These are phyloP conservation scores for Fusarium sp. DNA, from an alignment of 2,329 filamentous ascomycete species.

Conservation along the genomic window DNA sequence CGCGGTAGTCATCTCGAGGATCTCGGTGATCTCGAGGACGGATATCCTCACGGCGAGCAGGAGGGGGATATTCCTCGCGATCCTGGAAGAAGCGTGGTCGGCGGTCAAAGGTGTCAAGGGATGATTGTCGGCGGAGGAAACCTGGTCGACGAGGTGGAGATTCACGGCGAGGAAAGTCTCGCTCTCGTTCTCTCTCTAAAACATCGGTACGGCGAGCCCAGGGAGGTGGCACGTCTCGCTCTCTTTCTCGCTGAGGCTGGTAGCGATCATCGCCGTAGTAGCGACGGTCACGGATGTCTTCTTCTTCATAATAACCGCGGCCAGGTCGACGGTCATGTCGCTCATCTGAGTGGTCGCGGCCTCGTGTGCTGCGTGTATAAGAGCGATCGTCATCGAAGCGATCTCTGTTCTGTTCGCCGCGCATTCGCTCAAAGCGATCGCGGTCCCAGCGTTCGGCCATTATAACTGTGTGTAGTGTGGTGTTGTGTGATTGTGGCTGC, in stretches of 20 bases:
- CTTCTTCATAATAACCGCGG: slow-evolving; percentile 57
- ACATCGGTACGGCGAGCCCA: slow-evolving; percentile 62
- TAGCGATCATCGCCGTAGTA: slow-evolving; percentile 64
- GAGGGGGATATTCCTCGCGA: slow-evolving; percentile 70
- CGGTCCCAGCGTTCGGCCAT: slow-evolving; percentile 60
- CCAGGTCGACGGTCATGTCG: slow-evolving; percentile 56
- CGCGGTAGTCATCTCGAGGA: slow-evolving; percentile 55
- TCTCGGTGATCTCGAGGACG: slow-evolving; percentile 49
- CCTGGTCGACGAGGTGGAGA: slow-evolving; percentile 68
- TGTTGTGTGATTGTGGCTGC: slow-evolving; percentile 11
- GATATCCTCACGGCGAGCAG: slow-evolving; percentile 57
- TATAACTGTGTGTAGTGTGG: slow-evolving; percentile 4
- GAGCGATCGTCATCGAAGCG: slow-evolving; percentile 65
- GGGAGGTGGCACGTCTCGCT: slow-evolving; percentile 47
- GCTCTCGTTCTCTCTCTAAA: slow-evolving; percentile 65
- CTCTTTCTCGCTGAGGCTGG: slow-evolving; percentile 43
- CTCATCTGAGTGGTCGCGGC: slow-evolving; percentile 57
- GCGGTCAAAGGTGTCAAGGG: slow-evolving; percentile 88
- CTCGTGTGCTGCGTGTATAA: slow-evolving; percentile 47
- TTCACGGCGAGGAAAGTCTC: slow-evolving; percentile 55
- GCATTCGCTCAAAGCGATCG: slow-evolving; percentile 57
- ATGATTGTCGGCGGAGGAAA: slow-evolving; percentile 83
- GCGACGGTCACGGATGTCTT: slow-evolving; percentile 59
- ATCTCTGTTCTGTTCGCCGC: slow-evolving; percentile 54
- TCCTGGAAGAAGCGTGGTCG: slow-evolving; percentile 60